Conservation (phyloP, 2,329 filamentous ascomycete genomes). For the Periconia digitata region DNA sequence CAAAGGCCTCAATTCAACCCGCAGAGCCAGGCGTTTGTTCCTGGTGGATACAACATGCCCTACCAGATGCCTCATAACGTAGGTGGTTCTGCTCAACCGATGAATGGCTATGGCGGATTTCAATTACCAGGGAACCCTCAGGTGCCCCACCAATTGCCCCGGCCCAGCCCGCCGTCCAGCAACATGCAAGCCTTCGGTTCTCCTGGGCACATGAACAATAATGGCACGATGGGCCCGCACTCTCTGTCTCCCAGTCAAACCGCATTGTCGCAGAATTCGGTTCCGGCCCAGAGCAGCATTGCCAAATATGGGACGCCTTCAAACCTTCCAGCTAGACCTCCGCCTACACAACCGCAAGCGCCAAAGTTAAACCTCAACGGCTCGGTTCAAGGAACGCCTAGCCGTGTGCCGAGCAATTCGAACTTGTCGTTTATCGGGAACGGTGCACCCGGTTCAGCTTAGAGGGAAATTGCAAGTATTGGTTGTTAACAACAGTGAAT, state of each 20-base stretch:
- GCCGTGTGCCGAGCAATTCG: constrained; percentile 21
- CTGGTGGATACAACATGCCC: constrained; percentile 52
- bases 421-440: constrained; percentile 16
- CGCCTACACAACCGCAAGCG: constrained; percentile 41
- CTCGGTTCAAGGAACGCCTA: constrained; percentile 17
- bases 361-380: constrained; percentile 29
- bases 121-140: constrained; percentile 24
- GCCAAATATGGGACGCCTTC: constrained; percentile 60
- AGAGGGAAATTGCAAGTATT: not conserved
- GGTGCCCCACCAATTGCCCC: constrained; percentile 27
- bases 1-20: constrained; percentile 89
- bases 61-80: constrained; percentile 37
- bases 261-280: constrained; percentile 15
- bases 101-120: constrained; percentile 32
- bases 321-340: constrained; percentile 58
- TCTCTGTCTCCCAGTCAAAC: constrained; percentile 21
- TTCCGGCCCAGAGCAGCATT: constrained; percentile 50
- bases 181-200: constrained; percentile 33
- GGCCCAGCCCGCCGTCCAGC: constrained; percentile 29
- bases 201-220: constrained; percentile 24
- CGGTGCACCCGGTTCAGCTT: not conserved
- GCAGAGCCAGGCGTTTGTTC: constrained; percentile 89
- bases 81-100: constrained; percentile 33
- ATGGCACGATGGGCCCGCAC: constrained; percentile 10
- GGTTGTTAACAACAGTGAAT: no score